A percentile compares a stretch with the other conserved stretches of the same genome.
These are phyloP conservation scores for Botrytis paeoniae DNA, from an alignment of 2,329 filamentous ascomycete species.

Conservation along the genomic window DNA sequence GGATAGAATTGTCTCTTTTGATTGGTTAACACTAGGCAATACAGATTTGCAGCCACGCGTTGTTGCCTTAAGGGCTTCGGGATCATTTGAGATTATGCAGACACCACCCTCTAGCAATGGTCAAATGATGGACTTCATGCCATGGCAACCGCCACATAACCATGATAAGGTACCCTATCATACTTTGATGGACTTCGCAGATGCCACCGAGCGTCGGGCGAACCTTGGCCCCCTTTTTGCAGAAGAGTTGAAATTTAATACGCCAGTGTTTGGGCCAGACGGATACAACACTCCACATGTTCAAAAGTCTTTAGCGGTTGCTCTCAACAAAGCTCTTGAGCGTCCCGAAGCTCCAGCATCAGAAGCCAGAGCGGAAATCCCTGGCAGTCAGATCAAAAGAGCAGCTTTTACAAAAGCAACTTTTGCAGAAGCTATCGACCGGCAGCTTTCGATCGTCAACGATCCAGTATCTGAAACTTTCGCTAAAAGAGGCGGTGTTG, in stretches of 20 bases:
- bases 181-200: constrained; percentile 54
- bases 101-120: constrained; percentile 57
- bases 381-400: constrained; percentile 5
- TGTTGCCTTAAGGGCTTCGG: constrained; percentile 58
- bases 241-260: constrained; percentile 51
- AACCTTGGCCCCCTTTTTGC: constrained; percentile 55
- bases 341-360: constrained; percentile 21
- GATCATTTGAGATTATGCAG: constrained; percentile 59
- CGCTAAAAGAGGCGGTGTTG: neutral
- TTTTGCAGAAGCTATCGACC: constrained; percentile 15
- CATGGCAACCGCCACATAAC: constrained; percentile 58
- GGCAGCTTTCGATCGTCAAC: neutral
- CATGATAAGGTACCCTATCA: constrained; percentile 49
- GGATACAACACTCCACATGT: constrained; percentile 41
- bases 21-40: constrained; percentile 61
- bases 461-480: constrained; percentile 12
- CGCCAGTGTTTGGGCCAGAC: constrained; percentile 56
- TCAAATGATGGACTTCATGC: constrained; percentile 58
- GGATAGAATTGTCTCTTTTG: constrained; percentile 64
- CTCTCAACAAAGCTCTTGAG: constrained; percentile 29
- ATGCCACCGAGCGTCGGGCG: constrained; percentile 50
- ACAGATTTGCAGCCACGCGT: constrained; percentile 55
- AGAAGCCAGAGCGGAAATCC: constrained; percentile 12
- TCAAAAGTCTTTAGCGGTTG: constrained; percentile 32
- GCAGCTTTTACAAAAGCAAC: constrained; percentile 16